phyloP scores from a whole-genome alignment of 2,329 filamentous ascomycete genomes.

The Ascochyta fabae region DNA sequence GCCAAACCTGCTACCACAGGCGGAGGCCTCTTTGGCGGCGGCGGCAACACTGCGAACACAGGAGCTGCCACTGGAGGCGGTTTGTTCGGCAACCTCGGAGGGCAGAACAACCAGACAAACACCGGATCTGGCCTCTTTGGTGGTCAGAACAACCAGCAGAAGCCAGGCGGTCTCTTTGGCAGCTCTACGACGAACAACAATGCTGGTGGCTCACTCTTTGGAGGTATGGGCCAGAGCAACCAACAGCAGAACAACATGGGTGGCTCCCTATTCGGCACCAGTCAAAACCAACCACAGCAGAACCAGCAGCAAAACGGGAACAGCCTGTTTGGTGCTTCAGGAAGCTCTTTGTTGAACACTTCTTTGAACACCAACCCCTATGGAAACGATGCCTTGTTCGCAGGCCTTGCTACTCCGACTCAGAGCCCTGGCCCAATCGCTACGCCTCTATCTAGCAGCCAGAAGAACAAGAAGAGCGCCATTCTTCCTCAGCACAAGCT shows the following conservation, averaged over 20 bases:
- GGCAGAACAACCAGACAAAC: constrained; percentile 40
- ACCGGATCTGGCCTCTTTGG: constrained; percentile 48
- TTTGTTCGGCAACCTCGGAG: constrained; percentile 43
- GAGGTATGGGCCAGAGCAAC: constrained; percentile 49
- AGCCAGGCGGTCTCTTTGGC: constrained; percentile 53
- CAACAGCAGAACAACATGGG: constrained; percentile 48
- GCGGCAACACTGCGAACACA: constrained; percentile 35
- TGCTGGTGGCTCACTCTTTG: constrained; percentile 57
- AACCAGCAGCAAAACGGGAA: constrained; percentile 47
- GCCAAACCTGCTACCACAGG: constrained; percentile 41
- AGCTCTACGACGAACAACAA: constrained; percentile 46
- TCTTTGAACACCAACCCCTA: constrained; percentile 79
- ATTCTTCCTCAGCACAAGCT: constrained; percentile 88
- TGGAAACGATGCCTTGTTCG: constrained; percentile 85
- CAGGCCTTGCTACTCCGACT: constrained; percentile 69
- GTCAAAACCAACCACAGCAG: constrained; percentile 52
- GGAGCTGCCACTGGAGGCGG: constrained; percentile 31
- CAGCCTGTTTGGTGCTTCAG: constrained; percentile 62
- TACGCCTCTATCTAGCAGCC: constrained; percentile 79
- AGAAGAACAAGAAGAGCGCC: constrained; percentile 78
- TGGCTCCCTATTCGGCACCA: constrained; percentile 52
- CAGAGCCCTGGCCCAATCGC: constrained; percentile 86
- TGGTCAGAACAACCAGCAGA: constrained; percentile 50
- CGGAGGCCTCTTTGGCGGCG: constrained; percentile 52
- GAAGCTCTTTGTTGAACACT: constrained; percentile 58